phyloP scores from a whole-genome alignment of 306 rosid species.

The Pyrus pyrifolia region DNA sequence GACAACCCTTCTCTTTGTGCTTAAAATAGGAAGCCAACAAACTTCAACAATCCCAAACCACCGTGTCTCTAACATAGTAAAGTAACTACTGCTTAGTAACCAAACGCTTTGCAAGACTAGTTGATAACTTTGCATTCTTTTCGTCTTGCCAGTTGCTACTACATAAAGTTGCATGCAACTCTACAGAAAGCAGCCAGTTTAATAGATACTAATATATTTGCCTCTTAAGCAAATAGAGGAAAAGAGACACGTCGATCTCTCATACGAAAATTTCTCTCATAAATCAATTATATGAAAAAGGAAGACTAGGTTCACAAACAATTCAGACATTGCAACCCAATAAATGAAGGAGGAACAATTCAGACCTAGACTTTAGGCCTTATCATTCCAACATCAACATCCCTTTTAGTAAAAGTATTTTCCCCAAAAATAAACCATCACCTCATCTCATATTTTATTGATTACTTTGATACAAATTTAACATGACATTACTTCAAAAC shows the following conservation, averaged over 20 bases:
- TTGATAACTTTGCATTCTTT: neutral
- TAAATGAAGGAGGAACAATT: neutral
- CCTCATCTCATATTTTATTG: neutral
- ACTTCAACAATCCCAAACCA: neutral
- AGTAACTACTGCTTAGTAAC: neutral
- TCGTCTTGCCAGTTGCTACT: neutral
- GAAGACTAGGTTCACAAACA: neutral
- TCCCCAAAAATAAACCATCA: neutral
- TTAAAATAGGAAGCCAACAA: neutral
- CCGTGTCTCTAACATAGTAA: neutral
- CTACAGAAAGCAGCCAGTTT: neutral
- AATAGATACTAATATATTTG: neutral
- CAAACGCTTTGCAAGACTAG: neutral
- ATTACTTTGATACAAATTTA: neutral
- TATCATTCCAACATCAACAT: neutral
- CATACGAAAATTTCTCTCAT: neutral
- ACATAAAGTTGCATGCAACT: neutral
- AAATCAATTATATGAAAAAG: neutral
- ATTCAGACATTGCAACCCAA: neutral
- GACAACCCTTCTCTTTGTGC: neutral
- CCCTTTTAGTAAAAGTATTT: neutral
- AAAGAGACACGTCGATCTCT: neutral
- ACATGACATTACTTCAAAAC: constrained; percentile 13
- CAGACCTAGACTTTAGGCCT: neutral
- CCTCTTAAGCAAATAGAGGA: neutral